Conservation (phyloP, 176 grass and related monocot genomes). For the Oryza glumipatula region DNA sequence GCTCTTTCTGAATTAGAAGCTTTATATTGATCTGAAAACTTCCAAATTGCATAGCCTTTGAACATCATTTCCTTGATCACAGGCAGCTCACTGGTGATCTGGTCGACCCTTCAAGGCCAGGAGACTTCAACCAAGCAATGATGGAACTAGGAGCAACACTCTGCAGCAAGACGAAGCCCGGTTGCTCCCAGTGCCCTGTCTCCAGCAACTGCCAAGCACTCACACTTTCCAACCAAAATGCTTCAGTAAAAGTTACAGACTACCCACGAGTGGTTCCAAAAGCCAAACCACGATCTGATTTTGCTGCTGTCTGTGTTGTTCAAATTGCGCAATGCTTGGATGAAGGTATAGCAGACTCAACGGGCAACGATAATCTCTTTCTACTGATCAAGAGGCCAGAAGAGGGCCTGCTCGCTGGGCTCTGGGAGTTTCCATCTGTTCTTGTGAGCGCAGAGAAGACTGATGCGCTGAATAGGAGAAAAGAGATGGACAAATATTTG, state of each 20-base stretch:
- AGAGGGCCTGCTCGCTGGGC: conserved; percentile 87
- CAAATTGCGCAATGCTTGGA: conserved; percentile 51
- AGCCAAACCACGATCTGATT: conserved; percentile 75
- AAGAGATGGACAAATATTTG: conserved; percentile 77
- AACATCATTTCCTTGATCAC: conserved; percentile 23
- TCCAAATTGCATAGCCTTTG: background rate
- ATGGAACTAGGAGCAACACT: conserved; percentile 96
- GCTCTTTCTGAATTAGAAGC: background rate
- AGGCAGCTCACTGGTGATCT: conserved; percentile 78
- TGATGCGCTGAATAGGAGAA: conserved; percentile 56
- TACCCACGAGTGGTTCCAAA: conserved; percentile 74
- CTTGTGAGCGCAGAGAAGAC: conserved; percentile 56
- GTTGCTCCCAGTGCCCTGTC: conserved; percentile 74
- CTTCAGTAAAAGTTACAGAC: conserved; percentile 62
- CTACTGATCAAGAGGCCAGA: conserved; percentile 85
- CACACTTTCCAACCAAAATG: conserved; percentile 48
- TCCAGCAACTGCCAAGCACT: conserved; percentile 71
- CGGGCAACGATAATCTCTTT: conserved; percentile 38
- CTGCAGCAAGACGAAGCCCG: conserved; percentile 67
- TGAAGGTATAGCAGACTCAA: background rate
- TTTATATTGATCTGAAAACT: conserved; percentile 8
- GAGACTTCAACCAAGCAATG: conserved; percentile 98
- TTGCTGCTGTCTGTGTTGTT: conserved; percentile 83
- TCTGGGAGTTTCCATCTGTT: conserved; percentile 93
- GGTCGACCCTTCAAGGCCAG: conserved; percentile 85